Percentiles rank a stretch among this genome's conserved stretches.
Conservation (phyloP, 176 grass and related monocot species). For the Triticum timopheevii region DNA sequence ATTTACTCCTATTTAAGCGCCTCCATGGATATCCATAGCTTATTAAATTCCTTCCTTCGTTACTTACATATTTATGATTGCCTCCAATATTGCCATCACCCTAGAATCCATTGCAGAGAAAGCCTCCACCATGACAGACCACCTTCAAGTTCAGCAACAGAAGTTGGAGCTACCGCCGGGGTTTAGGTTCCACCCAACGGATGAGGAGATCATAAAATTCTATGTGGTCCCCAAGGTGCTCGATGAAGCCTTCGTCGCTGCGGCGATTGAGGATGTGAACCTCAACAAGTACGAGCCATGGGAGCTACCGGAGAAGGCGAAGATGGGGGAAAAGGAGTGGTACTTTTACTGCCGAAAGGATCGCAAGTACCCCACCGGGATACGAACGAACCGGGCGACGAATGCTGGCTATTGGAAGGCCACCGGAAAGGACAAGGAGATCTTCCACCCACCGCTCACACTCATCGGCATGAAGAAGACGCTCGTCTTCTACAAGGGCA, state of each 20-base stretch:
- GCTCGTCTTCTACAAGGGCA: constrained; percentile 55
- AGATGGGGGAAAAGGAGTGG: constrained; percentile 57
- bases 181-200: constrained; percentile 55
- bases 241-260: constrained; percentile 24
- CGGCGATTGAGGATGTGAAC: constrained; percentile 47
- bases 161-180: constrained; percentile 43
- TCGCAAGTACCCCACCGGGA: constrained; percentile 51
- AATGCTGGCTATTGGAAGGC: constrained; percentile 53
- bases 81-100: not conserved
- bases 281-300: constrained; percentile 73
- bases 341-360: constrained; percentile 61
- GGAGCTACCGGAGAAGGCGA: constrained; percentile 57
- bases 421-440: constrained; percentile 61
- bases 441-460: not conserved
- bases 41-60: not conserved
- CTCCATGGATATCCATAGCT: not conserved
- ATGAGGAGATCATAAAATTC: constrained; percentile 61
- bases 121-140: constrained; percentile 29
- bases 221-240: constrained; percentile 54
- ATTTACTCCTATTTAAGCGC: not conserved
- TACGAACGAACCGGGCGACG: constrained; percentile 44
- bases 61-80: not conserved
- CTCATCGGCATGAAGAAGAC: constrained; percentile 65
- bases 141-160: not conserved
- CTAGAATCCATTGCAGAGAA: not conserved